phyloP scores from a whole-genome alignment of 345 rosid species.

The Sisymbrium irio region DNA sequence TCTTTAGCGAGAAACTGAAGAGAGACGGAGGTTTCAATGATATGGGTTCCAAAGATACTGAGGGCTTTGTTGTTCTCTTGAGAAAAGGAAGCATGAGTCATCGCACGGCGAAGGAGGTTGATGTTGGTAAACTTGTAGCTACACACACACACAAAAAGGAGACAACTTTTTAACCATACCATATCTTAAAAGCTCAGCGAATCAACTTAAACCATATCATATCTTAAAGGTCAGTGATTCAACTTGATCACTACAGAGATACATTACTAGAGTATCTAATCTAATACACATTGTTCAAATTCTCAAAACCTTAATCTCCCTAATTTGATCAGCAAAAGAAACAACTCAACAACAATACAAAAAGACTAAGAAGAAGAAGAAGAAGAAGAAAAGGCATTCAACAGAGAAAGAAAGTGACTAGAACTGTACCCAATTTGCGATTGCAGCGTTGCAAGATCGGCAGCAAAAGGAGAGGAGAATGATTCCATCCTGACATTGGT shows the following conservation, averaged over 20 bases:
- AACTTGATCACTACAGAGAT: background rate
- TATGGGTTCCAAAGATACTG: slow-evolving; percentile 53
- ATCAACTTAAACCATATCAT: too few species aligned
- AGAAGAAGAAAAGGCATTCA: background rate
- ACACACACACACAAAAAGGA: background rate
- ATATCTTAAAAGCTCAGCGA: too few species aligned
- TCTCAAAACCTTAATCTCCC: background rate
- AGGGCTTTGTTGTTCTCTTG: slow-evolving; percentile 66
- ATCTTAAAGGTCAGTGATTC: background rate
- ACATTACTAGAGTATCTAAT: background rate
- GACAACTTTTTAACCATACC: background rate
- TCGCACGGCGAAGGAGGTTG: slow-evolving; percentile 59
- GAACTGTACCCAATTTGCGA: slow-evolving; percentile 38
- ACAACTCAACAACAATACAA: background rate
- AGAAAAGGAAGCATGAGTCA: slow-evolving; percentile 72
- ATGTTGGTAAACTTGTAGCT: slow-evolving; percentile 49
- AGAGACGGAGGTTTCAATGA: slow-evolving; percentile 51
- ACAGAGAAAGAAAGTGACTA: background rate
- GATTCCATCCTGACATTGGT: slow-evolving; percentile 18
- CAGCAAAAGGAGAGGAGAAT: slow-evolving; percentile 36
- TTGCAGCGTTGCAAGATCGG: slow-evolving; percentile 43
- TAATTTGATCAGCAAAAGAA: background rate
- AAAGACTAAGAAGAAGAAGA: too few species aligned
- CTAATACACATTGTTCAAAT: background rate
- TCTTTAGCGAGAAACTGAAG: slow-evolving; percentile 36